A percentile compares a stretch with the other conserved stretches of the same genome.
Evolutionary conservation across 768 basidiomycete species (phyloP).

Genomic region (Rhodocollybia butyracea): DNA sequence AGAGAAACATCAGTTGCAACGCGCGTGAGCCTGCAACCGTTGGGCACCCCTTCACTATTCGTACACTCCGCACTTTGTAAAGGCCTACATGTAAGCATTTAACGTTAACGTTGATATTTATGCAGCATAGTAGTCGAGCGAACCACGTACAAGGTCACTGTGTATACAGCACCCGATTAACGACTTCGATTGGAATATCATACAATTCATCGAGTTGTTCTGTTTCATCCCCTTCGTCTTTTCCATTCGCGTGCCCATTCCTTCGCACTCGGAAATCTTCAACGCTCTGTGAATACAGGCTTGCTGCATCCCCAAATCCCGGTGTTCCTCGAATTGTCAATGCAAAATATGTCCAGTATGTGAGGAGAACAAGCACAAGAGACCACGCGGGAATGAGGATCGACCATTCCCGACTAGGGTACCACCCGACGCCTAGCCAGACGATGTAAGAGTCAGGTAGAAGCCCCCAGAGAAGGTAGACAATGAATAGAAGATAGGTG

Average conservation of each 20-base stretch:
- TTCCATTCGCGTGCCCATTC: too few relatives aligned
- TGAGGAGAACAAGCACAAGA: conserved; percentile 64
- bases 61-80: too few relatives aligned
- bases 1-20: too few relatives aligned
- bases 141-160: too few relatives aligned
- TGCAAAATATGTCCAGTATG: conserved; percentile 75
- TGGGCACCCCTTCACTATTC: too few relatives aligned
- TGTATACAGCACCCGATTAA: conserved; percentile 71
- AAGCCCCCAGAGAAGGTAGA: conserved; percentile 79
- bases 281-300: conserved; percentile 33
- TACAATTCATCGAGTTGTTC: conserved; percentile 61
- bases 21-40: too few relatives aligned
- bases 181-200: conserved; percentile 79
- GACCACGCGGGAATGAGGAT: conserved; percentile 78
- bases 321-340: conserved; percentile 74
- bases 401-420: conserved; percentile 93
- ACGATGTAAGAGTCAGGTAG: conserved; percentile 70
- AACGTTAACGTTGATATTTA: too few relatives aligned
- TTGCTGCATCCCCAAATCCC: conserved; percentile 56
- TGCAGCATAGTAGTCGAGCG: too few relatives aligned
- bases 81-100: too few relatives aligned
- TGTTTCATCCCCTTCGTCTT: conserved; percentile 17
- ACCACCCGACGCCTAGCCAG: conserved; percentile 74
- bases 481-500: conserved; percentile 64
- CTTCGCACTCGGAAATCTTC: conserved; percentile 67